Conservation (phyloP, 148 eudicot species). For the Vaccinium macrocarpon region DNA sequence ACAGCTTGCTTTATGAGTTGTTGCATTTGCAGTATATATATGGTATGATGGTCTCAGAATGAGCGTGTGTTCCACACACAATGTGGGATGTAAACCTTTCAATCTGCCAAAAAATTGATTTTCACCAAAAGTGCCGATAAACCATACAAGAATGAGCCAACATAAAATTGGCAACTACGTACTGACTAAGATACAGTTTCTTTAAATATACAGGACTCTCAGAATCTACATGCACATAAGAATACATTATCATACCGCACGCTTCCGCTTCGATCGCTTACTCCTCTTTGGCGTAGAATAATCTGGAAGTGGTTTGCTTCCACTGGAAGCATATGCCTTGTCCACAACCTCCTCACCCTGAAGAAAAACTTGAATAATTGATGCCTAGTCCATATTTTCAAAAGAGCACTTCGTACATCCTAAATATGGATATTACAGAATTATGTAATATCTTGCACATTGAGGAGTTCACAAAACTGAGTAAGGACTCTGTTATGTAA, state of each 20-base stretch:
- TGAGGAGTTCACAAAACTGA: not conserved
- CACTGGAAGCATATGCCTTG: conserved; percentile 67
- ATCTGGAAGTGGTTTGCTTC: conserved; percentile 58
- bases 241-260: conserved; percentile 56
- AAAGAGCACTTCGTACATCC: not conserved
- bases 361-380: conserved; percentile 12
- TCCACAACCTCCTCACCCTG: conserved; percentile 56
- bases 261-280: conserved; percentile 91
- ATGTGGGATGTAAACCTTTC: not conserved
- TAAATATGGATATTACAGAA: not conserved
- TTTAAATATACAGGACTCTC: conserved; percentile 37
- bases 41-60: not conserved
- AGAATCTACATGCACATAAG: conserved; percentile 39
- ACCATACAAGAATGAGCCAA: conserved; percentile 28
- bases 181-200: conserved; percentile 35
- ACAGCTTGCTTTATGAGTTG: not conserved
- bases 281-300: conserved; percentile 71
- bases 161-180: conserved; percentile 41
- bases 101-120: conserved; percentile 10
- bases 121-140: conserved; percentile 4
- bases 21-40: not conserved
- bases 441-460: not conserved
- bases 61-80: not conserved
- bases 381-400: not conserved
- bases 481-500: not conserved